Evolutionary conservation across 352 stramenopile species (phyloP), one percentile per base, ranked within the genome.

Genomic region (Phytophthora pluvialis): DNA sequence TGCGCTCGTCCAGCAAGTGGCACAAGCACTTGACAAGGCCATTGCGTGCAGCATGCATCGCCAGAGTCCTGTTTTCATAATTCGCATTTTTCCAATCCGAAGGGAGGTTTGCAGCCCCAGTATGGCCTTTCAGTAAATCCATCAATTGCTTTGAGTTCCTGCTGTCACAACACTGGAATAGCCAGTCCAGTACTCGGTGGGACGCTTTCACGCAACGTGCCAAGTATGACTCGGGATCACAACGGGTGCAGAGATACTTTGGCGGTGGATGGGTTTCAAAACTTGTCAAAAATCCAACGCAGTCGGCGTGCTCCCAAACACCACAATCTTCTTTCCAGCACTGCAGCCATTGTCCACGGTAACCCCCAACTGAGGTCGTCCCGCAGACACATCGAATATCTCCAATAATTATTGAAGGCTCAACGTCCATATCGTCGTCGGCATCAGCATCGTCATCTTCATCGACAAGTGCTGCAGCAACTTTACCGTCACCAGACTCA

Each of bases 221-320:
- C 16, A 65, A 49, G 36, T 76, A 89, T 12, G 72, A 58, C 0
- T 56, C 42, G 3, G 52, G 50, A 36, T 90, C 79, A 60, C 83
- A 93, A 31, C 67, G 77, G 35, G 67, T 76, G 39, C 83, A 92
- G 9, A 63, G 46, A 56, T 88, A 90, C 11, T 70, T 78, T 5
- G 42, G 26, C 18, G 62, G 28, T 28, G 40, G 43, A 11, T 56
- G 18, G 5, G 16, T 64, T 28, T 72, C 70, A 44, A 55, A 56
- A 31, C 31, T 54, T 40, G 64, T 65, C 35, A 90, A 55, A 43
- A 84, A 51, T 9, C 84, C 84, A 25, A 91, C 78, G 54, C 86
- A 94, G 12, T 90, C 83, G 5, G 81, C 81, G 49, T 94, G 86
- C 60, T 92, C 80, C 83, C 83, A 92, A 36, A 75, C 53, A 31